Evolutionary conservation across 2,329 filamentous ascomycete species (phyloP).

Genomic region (Cercospora zeina): DNA sequence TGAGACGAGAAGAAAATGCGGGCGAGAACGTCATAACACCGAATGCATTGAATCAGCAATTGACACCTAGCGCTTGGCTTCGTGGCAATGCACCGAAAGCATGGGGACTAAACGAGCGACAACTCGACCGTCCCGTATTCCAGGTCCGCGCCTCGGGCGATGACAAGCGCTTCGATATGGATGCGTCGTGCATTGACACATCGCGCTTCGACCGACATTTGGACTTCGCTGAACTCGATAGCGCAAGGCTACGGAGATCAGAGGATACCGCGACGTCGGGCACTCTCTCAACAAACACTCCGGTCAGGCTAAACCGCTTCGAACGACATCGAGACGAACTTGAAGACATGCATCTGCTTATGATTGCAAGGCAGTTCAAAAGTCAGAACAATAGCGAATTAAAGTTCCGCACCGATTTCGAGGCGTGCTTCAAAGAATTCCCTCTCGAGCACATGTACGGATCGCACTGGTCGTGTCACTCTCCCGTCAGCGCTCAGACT

Average conservation of each 20-base stretch:
- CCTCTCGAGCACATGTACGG: constrained; percentile 17
- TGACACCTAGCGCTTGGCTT: constrained; percentile 3
- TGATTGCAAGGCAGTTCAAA: constrained; percentile 4
- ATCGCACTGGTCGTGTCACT: constrained; percentile 16
- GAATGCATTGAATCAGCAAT: not conserved
- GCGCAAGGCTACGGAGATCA: not conserved
- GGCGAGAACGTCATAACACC: constrained; percentile 7
- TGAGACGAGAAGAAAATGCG: constrained; percentile 3
- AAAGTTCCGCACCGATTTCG: constrained; percentile 20
- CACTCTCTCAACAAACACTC: constrained; percentile 3
- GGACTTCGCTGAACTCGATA: not conserved
- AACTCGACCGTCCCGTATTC: not conserved
- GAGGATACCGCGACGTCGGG: not conserved
- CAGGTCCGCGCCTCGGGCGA: not conserved
- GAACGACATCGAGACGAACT: constrained; percentile 7
- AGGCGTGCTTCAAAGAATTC: constrained; percentile 21
- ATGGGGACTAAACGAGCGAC: constrained; percentile 7
- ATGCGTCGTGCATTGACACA: constrained; percentile 1
- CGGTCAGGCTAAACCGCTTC: constrained; percentile 12
- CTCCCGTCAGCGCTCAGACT: constrained; percentile 16
- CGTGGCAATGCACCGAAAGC: not conserved
- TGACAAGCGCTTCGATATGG: not conserved
- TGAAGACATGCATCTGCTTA: constrained; percentile 15
- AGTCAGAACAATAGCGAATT: constrained; percentile 6
- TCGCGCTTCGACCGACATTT: not conserved